Evolutionary conservation across 345 rosid genomes (phyloP), one percentile per base, ranked within the genome.

Genomic region (Lepidium aucheri): DNA sequence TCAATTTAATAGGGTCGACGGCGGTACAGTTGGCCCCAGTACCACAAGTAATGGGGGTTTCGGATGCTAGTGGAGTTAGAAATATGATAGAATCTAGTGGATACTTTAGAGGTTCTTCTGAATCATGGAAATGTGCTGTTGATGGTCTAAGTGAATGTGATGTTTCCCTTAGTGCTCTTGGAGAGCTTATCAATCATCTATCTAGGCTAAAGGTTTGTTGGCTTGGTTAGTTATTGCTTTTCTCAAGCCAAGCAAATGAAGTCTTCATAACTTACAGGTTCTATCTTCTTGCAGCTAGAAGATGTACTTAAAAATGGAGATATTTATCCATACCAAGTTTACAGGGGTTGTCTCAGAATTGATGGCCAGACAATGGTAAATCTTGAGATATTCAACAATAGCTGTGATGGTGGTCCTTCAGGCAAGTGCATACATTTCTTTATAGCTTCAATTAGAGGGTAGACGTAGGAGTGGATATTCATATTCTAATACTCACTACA

Each of bases 361-460:
- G 98, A 93, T 74, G 98, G 97, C 41, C 98, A 93, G 75, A 88
- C 97, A 15, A 46, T 93, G 75, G 85, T 88, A 50, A 93, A 93
- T 80, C 97, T 93, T 59, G 98, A 90, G 77, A 83, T 93, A 47
- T 93, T 93, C 70, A 74, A 69, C 64, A 93, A 90, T 72, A 88
- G 74, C 78, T 84, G 75, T 20, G 85, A 93, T 76, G 92, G 97
- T 74, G 89, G 96, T 74, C 74, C 77, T 65, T 77, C 82, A 73
- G 98, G 97, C 74, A 80, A 79, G 90, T 77, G 34, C 56, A 46
- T 51, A 16, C 33, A 24, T 46, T 33, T 65, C 8, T 59, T 63
- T 65, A 34, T 39, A 38, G 54, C 47, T 18, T 47, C 60, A 30
- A 13, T 0, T 43, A 52, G 53, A 58, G 33, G 53, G 57, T 50